A percentile compares a stretch with the other conserved stretches of the same genome.
Conservation (phyloP, 2,329 filamentous ascomycete genomes). For the Metarhizium robertsii region DNA sequence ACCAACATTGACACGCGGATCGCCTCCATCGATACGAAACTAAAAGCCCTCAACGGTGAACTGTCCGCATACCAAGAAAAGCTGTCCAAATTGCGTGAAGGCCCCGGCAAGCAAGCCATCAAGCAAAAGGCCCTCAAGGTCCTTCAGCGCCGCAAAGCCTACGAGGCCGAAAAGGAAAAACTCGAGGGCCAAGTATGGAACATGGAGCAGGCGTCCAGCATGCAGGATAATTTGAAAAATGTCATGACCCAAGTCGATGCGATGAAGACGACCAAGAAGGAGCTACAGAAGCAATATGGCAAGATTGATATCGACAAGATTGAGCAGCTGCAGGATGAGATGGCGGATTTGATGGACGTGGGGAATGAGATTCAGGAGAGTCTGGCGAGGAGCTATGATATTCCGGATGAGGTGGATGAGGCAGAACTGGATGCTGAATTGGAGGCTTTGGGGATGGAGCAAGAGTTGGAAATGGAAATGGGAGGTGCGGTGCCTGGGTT, state of each 20-base stretch:
- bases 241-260: slow-evolving; percentile 97
- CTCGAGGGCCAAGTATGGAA: slow-evolving; percentile 94
- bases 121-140: slow-evolving; percentile 93
- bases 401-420: slow-evolving; percentile 96
- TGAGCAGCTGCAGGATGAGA: slow-evolving; percentile 95
- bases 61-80: slow-evolving; percentile 81
- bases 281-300: slow-evolving; percentile 85
- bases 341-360: slow-evolving; percentile 95
- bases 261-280: slow-evolving; percentile 94
- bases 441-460: slow-evolving; percentile 87
- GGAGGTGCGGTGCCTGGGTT: slow-evolving; percentile 67
- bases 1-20: slow-evolving; percentile 76
- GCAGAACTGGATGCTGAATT: slow-evolving; percentile 92
- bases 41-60: slow-evolving; percentile 85
- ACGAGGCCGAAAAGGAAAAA: slow-evolving; percentile 90
- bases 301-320: slow-evolving; percentile 98
- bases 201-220: slow-evolving; percentile 96
- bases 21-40: slow-evolving; percentile 85
- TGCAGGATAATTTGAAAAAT: slow-evolving; percentile 98
- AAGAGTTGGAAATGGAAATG: slow-evolving; percentile 70
- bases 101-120: slow-evolving; percentile 84
- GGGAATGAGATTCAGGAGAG: slow-evolving; percentile 98
- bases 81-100: slow-evolving; percentile 87
- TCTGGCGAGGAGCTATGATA: slow-evolving; percentile 81
- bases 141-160: slow-evolving; percentile 85